phyloP scores from a whole-genome alignment of 2,329 filamentous ascomycete genomes.

The Pestalotiopsis sp. region DNA sequence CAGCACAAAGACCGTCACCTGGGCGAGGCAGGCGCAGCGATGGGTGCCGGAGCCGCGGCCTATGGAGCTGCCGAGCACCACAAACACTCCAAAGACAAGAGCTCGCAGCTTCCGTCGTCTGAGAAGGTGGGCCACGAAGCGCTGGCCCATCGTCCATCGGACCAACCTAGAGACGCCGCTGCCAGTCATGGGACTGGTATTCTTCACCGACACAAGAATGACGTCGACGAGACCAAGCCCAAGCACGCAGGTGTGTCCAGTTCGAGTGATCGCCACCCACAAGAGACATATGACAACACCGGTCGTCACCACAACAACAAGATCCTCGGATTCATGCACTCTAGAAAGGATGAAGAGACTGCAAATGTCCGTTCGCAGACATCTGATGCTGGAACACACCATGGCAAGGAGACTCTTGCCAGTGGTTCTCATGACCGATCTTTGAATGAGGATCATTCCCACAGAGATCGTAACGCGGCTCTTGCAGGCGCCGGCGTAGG shows the following conservation, averaged over 20 bases:
- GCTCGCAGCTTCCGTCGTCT: neutral
- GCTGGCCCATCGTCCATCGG: neutral
- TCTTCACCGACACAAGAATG: neutral
- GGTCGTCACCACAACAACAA: neutral
- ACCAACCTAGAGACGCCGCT: neutral
- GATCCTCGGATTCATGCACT: neutral
- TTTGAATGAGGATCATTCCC: neutral
- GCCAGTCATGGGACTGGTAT: neutral
- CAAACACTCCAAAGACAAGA: neutral
- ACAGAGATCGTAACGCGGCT: neutral
- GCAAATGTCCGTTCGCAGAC: too few species aligned
- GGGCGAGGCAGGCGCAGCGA: neutral
- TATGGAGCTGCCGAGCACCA: conserved; percentile 3
- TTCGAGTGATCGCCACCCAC: neutral
- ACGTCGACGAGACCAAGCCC: neutral
- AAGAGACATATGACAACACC: neutral
- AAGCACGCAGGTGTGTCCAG: neutral
- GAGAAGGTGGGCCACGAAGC: neutral
- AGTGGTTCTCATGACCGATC: neutral
- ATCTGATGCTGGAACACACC: neutral
- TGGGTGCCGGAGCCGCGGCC: neutral
- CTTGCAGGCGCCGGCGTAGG: neutral
- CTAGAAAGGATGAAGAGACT: neutral
- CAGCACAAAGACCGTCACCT: neutral
- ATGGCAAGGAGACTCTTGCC: neutral